Conservation (phyloP, 1,284 basidiomycete species). For the Papiliotrema nemorosa region DNA sequence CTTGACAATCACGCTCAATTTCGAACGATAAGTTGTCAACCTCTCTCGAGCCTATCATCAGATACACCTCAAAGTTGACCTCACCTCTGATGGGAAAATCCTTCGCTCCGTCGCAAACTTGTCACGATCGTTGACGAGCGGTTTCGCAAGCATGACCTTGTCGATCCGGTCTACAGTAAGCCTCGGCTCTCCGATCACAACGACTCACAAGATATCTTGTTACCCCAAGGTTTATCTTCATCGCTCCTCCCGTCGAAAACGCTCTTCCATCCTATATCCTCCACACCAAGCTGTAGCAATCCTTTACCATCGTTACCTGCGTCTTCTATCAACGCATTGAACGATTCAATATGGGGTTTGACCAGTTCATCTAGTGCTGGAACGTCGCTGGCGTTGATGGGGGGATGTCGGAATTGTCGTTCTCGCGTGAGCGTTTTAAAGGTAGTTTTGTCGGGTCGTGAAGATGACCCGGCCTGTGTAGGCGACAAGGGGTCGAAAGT, state of each 20-base stretch:
- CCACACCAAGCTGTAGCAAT: conserved; percentile 71
- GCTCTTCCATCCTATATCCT: conserved; percentile 83
- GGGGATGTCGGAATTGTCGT: conserved; percentile 73
- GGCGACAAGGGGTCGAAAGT: conserved; percentile 44
- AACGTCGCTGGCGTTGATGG: conserved; percentile 65
- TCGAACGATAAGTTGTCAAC: conserved; percentile 83
- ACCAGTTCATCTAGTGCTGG: conserved; percentile 90
- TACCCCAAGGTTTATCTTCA: conserved; percentile 65
- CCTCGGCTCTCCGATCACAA: neutral
- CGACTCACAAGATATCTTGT: conserved; percentile 69
- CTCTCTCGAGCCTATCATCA: conserved; percentile 76
- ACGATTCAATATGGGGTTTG: conserved; percentile 89
- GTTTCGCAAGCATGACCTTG: conserved; percentile 75
- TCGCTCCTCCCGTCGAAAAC: conserved; percentile 81
- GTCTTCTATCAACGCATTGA: conserved; percentile 90
- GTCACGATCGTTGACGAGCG: conserved; percentile 83
- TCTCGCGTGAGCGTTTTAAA: conserved; percentile 87
- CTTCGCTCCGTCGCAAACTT: conserved; percentile 69
- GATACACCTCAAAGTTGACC: conserved; percentile 13
- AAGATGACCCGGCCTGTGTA: conserved; percentile 28
- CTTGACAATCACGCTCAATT: conserved; percentile 83
- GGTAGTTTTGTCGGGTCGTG: conserved; percentile 33
- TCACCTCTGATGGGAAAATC: conserved; percentile 84
- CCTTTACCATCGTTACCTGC: conserved; percentile 68
- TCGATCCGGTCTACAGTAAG: conserved; percentile 75